Base-by-base conservation (phyloP, 176 grass and related monocot species). In the Otatea glauca region DNA sequence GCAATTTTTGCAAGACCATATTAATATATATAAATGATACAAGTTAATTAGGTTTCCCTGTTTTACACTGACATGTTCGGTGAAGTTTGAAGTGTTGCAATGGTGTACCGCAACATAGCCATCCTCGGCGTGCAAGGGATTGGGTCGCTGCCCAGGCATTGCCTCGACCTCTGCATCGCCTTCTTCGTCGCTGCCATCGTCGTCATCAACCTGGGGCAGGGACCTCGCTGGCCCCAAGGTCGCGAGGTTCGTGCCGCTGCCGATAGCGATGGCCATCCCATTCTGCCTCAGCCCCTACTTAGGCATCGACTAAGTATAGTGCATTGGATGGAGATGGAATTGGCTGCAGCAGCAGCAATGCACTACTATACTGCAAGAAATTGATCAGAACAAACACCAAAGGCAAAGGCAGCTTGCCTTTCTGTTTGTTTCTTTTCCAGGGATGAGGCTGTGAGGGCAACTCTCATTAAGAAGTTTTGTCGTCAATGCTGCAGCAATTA, bases 221-320 rank as follows among this genome's bases (percentile, higher is more conserved):
- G 92, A 91, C 82, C 67, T 85, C 16, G 89, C 82, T 1, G 83
- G 69, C 1, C 79, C 77, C 18, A 56, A 37, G 37, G 72, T n/a
- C 27, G 86, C 86, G 0, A 91, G 80, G 41, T 91, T 85, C 67
- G 78, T 91, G 41, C 87, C 89, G n/a, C 84, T 94, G 59, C 89
- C 89, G 1, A 89, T 91, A 87, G 89, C 84, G 25, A 91, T 94
- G 76, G 89, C 86, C 1, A 94, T 87, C 85, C 92, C 89, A 0
- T 94, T 94, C 84, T 94, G 89, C 81, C 75, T 91, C 9, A 87
- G 89, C 8, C 86, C 89, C 2, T 91, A 86, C 75, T 91, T 91
- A 74, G 89, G 86, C 38, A 89, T 94, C 77, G 86, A 94, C n/a
- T n/a, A n/a, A n/a, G n/a, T n/a, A n/a, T n/a, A n/a, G n/a, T n/a